Conservation (phyloP, 2,329 filamentous ascomycete species). For the Seiridium unicorne region DNA sequence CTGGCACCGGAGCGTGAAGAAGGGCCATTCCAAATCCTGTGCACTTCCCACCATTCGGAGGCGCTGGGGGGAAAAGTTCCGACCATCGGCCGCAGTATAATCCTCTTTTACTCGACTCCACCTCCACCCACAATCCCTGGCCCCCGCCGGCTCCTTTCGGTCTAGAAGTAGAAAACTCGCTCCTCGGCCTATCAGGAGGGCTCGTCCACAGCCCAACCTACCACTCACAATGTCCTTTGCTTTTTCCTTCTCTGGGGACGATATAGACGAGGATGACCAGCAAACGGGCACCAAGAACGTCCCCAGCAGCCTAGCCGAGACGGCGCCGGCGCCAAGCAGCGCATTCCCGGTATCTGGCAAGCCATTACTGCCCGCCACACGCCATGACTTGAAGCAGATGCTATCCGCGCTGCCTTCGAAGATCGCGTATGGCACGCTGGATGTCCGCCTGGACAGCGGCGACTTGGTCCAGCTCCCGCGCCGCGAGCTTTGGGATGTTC, state of each 20-base stretch:
- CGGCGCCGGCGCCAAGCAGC: conserved; percentile 28
- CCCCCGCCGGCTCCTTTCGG: background rate
- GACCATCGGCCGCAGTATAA: conserved; percentile 2
- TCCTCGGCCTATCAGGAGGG: conserved; percentile 8
- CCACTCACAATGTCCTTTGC: conserved; percentile 45
- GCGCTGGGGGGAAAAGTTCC: background rate
- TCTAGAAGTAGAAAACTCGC: conserved; percentile 4
- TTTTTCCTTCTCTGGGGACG: conserved; percentile 62
- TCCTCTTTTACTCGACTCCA: background rate
- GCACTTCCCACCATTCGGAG: background rate
- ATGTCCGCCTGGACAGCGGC: conserved; percentile 59
- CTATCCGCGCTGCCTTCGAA: conserved; percentile 67
- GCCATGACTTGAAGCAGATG: conserved; percentile 49
- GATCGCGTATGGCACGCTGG: conserved; percentile 65
- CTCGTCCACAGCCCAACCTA: background rate
- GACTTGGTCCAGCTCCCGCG: conserved; percentile 59
- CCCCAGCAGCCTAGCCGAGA: conserved; percentile 3
- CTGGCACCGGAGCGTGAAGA: too few species aligned
- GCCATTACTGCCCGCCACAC: conserved; percentile 53
- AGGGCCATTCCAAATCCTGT: too few species aligned
- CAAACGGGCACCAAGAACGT: conserved; percentile 11
- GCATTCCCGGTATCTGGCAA: conserved; percentile 64
- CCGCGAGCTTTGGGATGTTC: conserved; percentile 78
- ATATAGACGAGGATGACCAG: conserved; percentile 55
- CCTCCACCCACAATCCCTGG: conserved; percentile 1